Evolutionary conservation across 1,139 yeast genomes (phyloP), one percentile per base, ranked within the genome.

Genomic region (Meyerozyma athensensis): DNA sequence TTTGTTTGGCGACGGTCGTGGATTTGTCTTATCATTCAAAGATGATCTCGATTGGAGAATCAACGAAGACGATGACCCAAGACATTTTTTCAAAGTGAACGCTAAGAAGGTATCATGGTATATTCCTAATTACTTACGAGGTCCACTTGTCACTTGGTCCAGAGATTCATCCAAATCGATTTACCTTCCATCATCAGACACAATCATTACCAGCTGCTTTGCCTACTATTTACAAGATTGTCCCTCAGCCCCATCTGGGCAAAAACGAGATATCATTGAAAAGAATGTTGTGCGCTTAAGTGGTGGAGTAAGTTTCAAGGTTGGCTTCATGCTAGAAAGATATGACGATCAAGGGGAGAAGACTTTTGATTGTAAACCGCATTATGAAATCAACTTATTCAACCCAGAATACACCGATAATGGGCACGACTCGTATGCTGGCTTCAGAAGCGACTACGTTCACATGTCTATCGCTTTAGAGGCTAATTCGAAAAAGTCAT

Each of bases 381-480:
- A 90, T 57, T 83, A 81, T 56, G 77, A 81, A 4, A 71, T 89
- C 7, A 61, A 74, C 19, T 59, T 87, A 28, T 68, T 63, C 38
- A 78, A 83, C 50, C 96, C 96, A 0, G 66, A 76, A 4, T 77
- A 53, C 50, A 76, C 85, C 4, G 49, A 65, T 8, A 55, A 61
- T 2, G 58, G 53, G 0, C 81, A 81, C 49, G 97, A 92, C 56
- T 86, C 96, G 0, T 90, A 81, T 52, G 56, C 57, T 4, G 94
- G 86, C 0, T 90, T 85, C 61, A 65, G 97, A 54, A 80, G 94
- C 39, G 79, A 85, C 37, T 85, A 74, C 49, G 69, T 89, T 13
- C 96, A 87, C 54, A 65, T 90, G 74, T 86, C 94, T 0, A 68
- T 90, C 21, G 71, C 86, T 0, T 68, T 90, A 33, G 61, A 72